phyloP scores from a whole-genome alignment of 345 rosid species.

The Linum tenue region DNA sequence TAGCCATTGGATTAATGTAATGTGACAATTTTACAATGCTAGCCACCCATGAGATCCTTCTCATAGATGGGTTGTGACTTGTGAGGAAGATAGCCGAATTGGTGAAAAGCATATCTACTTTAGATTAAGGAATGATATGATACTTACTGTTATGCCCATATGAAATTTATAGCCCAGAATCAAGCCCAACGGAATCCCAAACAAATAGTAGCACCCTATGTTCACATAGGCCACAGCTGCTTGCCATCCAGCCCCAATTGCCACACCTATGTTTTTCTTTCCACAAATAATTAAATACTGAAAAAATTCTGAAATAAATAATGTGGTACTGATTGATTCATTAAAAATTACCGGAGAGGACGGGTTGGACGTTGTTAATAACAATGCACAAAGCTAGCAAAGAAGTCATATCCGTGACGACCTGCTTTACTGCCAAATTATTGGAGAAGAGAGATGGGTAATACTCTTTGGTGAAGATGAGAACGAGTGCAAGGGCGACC shows the following conservation, averaged over 20 bases:
- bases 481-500: constrained; percentile 29
- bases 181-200: constrained; percentile 54
- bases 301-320: not conserved
- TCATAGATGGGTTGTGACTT: too few species aligned
- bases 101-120: too few species aligned
- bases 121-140: not conserved
- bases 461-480: constrained; percentile 31
- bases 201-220: constrained; percentile 12
- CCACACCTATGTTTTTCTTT: constrained; percentile 31
- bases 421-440: constrained; percentile 33
- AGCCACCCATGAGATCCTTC: too few species aligned
- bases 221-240: too few species aligned
- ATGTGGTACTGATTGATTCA: not conserved
- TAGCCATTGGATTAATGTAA: too few species aligned
- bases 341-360: constrained; percentile 56
- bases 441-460: constrained; percentile 62
- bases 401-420: constrained; percentile 68
- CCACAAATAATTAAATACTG: not conserved
- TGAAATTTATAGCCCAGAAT: constrained; percentile 41
- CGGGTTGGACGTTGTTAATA: constrained; percentile 31
- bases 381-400: constrained; percentile 55
- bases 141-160: constrained; percentile 37
- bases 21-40: too few species aligned
- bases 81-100: too few species aligned
- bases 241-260: constrained; percentile 18